Percentiles rank a stretch among this genome's conserved stretches.
Conservation (phyloP, 225 moss, liverwort and hornwort species). For the Bryum argenteum region DNA sequence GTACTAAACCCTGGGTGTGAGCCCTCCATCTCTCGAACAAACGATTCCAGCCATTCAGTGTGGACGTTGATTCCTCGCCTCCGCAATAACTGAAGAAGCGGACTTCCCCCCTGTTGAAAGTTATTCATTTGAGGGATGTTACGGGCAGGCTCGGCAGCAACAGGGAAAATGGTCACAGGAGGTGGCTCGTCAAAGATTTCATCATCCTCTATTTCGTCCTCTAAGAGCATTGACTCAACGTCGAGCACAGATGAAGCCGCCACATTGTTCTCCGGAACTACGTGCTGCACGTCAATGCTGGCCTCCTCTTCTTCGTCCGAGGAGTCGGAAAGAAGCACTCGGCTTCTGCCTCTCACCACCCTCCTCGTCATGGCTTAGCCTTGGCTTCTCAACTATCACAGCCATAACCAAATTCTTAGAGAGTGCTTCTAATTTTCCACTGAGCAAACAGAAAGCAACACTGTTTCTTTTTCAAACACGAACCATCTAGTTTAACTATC, state of each 20-base stretch:
- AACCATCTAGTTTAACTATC: too few species aligned
- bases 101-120: constrained; percentile 27
- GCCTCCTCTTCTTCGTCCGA: constrained; percentile 40
- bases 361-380: constrained; percentile 40
- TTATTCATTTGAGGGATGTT: constrained; percentile 19
- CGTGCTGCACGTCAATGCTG: constrained; percentile 39
- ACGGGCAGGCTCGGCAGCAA: constrained; percentile 21
- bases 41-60: constrained; percentile 64
- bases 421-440: not conserved
- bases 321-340: constrained; percentile 54
- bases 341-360: constrained; percentile 38
- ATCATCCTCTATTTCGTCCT: constrained; percentile 50
- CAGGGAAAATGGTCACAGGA: constrained; percentile 31
- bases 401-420: constrained; percentile 14
- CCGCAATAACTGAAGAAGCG: constrained; percentile 37
- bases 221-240: constrained; percentile 25
- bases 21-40: constrained; percentile 60
- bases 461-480: too few species aligned
- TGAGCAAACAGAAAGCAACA: not conserved
- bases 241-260: constrained; percentile 20
- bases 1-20: constrained; percentile 53
- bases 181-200: constrained; percentile 36
- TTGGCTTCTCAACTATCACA: constrained; percentile 20
- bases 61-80: constrained; percentile 42
- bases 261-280: constrained; percentile 45